Evolutionary conservation across 768 basidiomycete genomes (phyloP), one percentile per base, ranked within the genome.

Genomic region (Pholiota microspora): DNA sequence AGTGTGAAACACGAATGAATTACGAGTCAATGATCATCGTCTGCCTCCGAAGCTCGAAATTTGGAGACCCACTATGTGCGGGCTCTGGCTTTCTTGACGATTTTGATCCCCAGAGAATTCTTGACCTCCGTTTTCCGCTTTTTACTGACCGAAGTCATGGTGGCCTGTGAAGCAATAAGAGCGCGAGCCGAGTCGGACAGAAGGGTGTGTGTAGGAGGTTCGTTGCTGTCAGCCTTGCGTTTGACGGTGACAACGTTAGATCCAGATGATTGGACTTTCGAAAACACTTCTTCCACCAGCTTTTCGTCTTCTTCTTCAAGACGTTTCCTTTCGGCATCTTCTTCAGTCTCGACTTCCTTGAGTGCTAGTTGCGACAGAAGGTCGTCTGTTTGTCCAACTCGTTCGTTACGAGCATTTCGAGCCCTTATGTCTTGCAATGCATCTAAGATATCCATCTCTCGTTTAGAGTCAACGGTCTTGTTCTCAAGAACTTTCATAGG

Each of bases 391-490:
- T 91, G 82, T 13, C 90, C 94, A 18, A 92, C 76, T 27, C 93
- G 79, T 61, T 98, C 96, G 61, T 93, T 92, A 53, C 94, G 81
- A 2, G 92, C 88, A 67, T 94, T 94, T 50, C 86, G 77, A 9
- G 89, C 89, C 51, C 91, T 79, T 55, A 94, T 92, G 58, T 98
- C 95, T 67, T 97, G 94, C 54, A 99, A 76, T 10, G 93, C 93
- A 67, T 99, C 97, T 61, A 98, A 80, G 51, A 96, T 89, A 65
- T 98, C 97, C 97, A 99, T 99, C 73, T 98, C 96, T 49, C 95
- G 83, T 70, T 96, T 94, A 29, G 92, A 92, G 72, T 96, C 92
- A 40, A 85, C 77, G 29, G 93, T 94, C 49, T 92, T 86, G 69
- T 92, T 92, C 79, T 99, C 97, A 44, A 98, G 78, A 27, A 83